Base-by-base conservation (phyloP, 2,329 filamentous ascomycete genomes). In the Fusarium graminum region DNA sequence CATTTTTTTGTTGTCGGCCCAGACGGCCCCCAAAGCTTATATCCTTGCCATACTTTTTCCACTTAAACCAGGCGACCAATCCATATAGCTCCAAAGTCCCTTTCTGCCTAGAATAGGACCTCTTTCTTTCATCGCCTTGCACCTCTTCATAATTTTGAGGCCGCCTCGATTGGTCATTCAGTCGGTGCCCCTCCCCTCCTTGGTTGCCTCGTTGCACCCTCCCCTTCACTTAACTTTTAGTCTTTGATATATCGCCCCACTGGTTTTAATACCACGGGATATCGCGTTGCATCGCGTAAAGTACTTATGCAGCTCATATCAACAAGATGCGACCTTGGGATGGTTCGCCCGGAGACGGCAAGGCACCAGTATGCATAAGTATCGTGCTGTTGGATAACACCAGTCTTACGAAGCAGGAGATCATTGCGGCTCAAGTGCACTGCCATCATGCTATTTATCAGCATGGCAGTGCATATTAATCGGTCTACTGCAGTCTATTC, bases 91-190 rank as follows among this genome's bases (percentile, higher is more conserved):
- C 49, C 63, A 67, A 59, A 66, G 63, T 64, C 44, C 63, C 42
- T 42, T 68, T 56, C 64, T 67, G 59, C 64, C 64, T 68, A 45
- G 50, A 68, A 68, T 65, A 68, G 64, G 64, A 65, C 64, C 52
- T 68, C 52, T 58, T 58, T 29, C 14, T 36, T 45, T 34, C 40
- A 43, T 29, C 26, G n/a, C 36, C 40, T 59, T 52, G 25, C 41
- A 40, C 45, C 45, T 44, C 62, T 68, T 65, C 54, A 43, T 40
- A 61, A 51, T 46, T 62, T 62, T 47, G 57, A 66, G 32, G 58
- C 53, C 44, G 26, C 43, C 41, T 65, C 38, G 32, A 44, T 67
- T 59, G 26, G 51, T 42, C 63, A 58, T 66, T 49, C 40, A 42
- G 13, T 28, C 12, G 17, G 29, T 42, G 30, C 38, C 61, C 65